A percentile compares a stretch with the other conserved stretches of the same genome.
Evolutionary conservation across 495 filamentous ascomycete genomes (phyloP).

Genomic region (Penicillium manginii): DNA sequence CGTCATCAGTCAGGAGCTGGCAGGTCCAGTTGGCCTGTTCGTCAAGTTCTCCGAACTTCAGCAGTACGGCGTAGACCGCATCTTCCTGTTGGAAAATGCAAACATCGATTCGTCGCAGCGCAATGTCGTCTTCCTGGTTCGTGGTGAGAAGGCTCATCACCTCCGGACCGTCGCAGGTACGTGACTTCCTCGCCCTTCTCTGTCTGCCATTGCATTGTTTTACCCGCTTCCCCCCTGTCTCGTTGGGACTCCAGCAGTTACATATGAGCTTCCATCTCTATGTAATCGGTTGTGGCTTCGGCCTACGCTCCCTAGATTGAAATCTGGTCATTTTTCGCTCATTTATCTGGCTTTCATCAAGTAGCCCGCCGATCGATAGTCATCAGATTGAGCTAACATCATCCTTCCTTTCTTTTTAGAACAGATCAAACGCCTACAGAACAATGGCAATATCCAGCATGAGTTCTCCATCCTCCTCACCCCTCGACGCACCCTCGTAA

Average conservation of each 20-base stretch:
- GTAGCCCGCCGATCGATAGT: constrained; percentile 40
- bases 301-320: constrained; percentile 61
- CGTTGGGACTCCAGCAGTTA: constrained; percentile 59
- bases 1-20: constrained; percentile 86
- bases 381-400: constrained; percentile 63
- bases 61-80: constrained; percentile 95
- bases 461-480: constrained; percentile 95
- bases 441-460: constrained; percentile 82
- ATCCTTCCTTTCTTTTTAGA: constrained; percentile 60
- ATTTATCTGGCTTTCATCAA: constrained; percentile 49
- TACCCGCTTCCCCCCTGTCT: constrained; percentile 5
- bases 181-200: constrained; percentile 37
- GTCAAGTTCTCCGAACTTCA: constrained; percentile 89
- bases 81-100: constrained; percentile 93
- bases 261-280: constrained; percentile 58
- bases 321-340: constrained; percentile 39
- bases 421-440: constrained; percentile 88
- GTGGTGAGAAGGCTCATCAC: constrained; percentile 83
- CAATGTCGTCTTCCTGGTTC: constrained; percentile 91
- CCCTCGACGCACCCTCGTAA: constrained; percentile 87
- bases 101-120: constrained; percentile 91
- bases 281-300: constrained; percentile 62
- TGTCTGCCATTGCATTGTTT: constrained; percentile 13
- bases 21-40: constrained; percentile 85
- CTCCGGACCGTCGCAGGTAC: constrained; percentile 87